Conservation (phyloP, 495 filamentous ascomycete genomes). For the Penicillium pancosmium region DNA sequence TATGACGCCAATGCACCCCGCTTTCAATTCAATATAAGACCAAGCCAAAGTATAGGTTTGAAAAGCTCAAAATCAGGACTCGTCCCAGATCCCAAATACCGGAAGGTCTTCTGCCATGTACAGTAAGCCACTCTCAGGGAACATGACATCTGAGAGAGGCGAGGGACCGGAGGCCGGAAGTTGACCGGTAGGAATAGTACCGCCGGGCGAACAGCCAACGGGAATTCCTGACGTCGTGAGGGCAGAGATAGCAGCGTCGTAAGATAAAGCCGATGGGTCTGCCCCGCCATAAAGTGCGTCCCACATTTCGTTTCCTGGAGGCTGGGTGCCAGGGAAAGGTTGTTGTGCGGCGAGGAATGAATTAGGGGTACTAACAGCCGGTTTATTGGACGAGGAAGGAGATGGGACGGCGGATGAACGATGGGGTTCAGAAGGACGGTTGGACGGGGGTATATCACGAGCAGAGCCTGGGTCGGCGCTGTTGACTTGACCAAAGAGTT, state of each 20-base stretch:
- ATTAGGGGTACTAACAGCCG: conserved; percentile 12
- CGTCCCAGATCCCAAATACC: conserved; percentile 44
- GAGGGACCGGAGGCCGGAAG: conserved; percentile 29
- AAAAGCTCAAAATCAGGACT: conserved; percentile 16
- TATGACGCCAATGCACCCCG: no score
- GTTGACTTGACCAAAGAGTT: conserved; percentile 44
- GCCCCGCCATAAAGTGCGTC: conserved; percentile 35
- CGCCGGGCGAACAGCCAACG: conserved; percentile 43
- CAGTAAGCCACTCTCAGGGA: conserved; percentile 42
- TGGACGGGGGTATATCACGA: conserved; percentile 18
- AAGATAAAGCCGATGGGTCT: conserved; percentile 33
- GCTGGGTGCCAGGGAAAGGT: conserved; percentile 11
- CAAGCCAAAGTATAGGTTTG: no score
- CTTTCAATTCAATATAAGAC: no score
- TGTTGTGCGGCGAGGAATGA: conserved; percentile 16
- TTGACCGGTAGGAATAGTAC: conserved; percentile 33
- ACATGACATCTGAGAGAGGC: conserved; percentile 43
- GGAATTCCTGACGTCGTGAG: conserved; percentile 51
- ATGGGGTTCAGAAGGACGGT: conserved; percentile 19
- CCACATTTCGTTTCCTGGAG: conserved; percentile 33
- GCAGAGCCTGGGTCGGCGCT: conserved; percentile 18
- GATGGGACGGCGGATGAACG: conserved; percentile 22
- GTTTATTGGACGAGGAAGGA: conserved; percentile 33
- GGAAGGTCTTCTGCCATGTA: conserved; percentile 47
- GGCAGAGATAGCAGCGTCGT: conserved; percentile 51